A percentile compares a stretch with the other conserved stretches of the same genome.
Evolutionary conservation across 164 flowering plant species (phyloP).

Genomic region (Nymphaea thermarum): DNA sequence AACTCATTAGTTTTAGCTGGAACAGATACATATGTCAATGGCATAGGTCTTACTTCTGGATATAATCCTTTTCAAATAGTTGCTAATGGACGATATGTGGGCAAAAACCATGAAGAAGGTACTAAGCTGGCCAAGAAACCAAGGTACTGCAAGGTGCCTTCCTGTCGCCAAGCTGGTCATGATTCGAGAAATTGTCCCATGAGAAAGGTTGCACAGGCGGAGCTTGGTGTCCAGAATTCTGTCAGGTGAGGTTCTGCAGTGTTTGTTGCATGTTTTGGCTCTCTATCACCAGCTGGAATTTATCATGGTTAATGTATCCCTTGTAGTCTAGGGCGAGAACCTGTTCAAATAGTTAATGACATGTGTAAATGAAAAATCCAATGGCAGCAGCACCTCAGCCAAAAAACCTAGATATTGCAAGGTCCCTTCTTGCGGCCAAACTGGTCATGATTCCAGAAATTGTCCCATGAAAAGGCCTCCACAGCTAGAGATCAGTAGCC

Average conservation of each 20-base stretch:
- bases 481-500: constrained; percentile 2
- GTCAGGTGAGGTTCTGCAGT: not conserved
- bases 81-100: not conserved
- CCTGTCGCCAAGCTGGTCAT: constrained; percentile 1
- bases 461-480: not conserved
- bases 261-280: not conserved
- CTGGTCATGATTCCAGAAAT: constrained; percentile 2
- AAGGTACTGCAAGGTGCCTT: constrained; percentile 3
- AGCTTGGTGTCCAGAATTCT: not conserved
- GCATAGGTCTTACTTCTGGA: not conserved
- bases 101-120: not conserved
- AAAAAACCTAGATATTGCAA: constrained; percentile 3
- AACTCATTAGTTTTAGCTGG: not conserved
- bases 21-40: not conserved
- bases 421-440: not conserved
- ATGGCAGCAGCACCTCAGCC: not conserved
- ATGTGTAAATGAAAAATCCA: not conserved
- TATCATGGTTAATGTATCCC: not conserved
- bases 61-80: not conserved
- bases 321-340: not conserved
- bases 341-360: not conserved
- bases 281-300: not conserved
- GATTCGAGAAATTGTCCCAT: constrained; percentile 2
- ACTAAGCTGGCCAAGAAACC: not conserved
- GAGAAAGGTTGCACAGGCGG: not conserved